These are phyloP conservation scores for Nicotiana otophora DNA, from an alignment of 257 asterid species.

Conservation along the genomic window DNA sequence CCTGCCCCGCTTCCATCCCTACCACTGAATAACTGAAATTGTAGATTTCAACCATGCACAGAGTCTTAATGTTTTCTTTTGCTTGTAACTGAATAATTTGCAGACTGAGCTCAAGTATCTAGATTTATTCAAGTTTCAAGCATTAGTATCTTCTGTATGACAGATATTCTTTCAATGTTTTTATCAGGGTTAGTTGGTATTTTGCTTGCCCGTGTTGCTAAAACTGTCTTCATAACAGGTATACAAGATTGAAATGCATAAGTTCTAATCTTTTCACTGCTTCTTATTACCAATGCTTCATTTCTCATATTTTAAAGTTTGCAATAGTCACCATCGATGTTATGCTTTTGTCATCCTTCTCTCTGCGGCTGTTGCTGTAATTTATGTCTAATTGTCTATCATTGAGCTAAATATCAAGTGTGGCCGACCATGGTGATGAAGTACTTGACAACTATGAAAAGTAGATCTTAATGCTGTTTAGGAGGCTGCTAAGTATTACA, in stretches of 20 bases:
- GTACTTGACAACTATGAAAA: neutral
- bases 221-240: conserved; percentile 88
- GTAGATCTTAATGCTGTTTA: neutral
- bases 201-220: conserved; percentile 81
- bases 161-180: conserved; percentile 16
- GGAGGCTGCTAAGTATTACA: neutral
- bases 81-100: neutral
- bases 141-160: conserved; percentile 13
- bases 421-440: neutral
- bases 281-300: neutral
- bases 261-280: neutral
- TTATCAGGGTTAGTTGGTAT: conserved; percentile 80
- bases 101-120: neutral
- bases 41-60: neutral
- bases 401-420: neutral
- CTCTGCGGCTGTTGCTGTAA: neutral
- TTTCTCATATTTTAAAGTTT: neutral
- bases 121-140: neutral
- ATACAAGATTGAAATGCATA: neutral
- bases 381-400: neutral
- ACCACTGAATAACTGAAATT: neutral
- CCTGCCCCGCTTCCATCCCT: neutral
- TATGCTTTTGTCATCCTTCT: neutral
- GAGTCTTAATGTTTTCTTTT: neutral
- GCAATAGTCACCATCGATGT: neutral